Evolutionary conservation across 768 basidiomycete genomes (phyloP).

Genomic region (Amanita thiersii): DNA sequence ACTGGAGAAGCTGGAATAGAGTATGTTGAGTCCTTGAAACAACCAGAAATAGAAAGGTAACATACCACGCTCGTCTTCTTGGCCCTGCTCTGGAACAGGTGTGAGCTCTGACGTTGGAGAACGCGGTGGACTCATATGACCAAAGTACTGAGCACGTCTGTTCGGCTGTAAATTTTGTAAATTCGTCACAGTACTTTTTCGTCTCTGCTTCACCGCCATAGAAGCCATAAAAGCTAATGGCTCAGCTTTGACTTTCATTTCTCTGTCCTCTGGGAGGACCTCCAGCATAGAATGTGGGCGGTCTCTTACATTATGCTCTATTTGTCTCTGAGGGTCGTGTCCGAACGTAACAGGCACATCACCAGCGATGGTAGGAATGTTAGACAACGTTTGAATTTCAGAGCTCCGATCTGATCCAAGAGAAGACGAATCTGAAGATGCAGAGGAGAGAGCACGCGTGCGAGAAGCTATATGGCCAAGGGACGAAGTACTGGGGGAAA

Average conservation of each 20-base stretch:
- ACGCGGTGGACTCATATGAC: conserved; percentile 3
- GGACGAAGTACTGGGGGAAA: conserved; percentile 9
- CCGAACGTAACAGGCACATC: conserved; percentile 33
- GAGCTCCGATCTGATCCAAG: conserved; percentile 27
- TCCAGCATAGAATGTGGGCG: conserved; percentile 28
- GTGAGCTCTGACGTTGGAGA: conserved; percentile 7
- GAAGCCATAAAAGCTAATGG: conserved; percentile 6
- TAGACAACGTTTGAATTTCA: conserved; percentile 21
- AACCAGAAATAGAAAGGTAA: not conserved
- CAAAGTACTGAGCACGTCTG: not conserved
- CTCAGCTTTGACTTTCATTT: conserved; percentile 13
- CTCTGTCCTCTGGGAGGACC: conserved; percentile 46
- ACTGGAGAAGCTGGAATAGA: conserved; percentile 10
- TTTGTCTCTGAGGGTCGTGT: conserved; percentile 29
- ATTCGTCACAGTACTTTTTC: not conserved
- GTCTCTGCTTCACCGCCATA: conserved; percentile 5
- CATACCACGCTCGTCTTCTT: conserved; percentile 1
- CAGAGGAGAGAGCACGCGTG: conserved; percentile 27
- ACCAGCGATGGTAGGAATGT: conserved; percentile 26
- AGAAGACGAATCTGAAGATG: conserved; percentile 38
- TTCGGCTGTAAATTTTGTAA: conserved; percentile 1
- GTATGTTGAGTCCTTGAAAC: not conserved
- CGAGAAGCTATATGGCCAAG: conserved; percentile 14
- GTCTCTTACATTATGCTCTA: conserved; percentile 15
- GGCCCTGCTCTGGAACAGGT: conserved; percentile 6